A percentile compares a stretch with the other conserved stretches of the same genome.
Conservation (phyloP, 345 rosid genomes). For the Erysimum cheiranthoides region DNA sequence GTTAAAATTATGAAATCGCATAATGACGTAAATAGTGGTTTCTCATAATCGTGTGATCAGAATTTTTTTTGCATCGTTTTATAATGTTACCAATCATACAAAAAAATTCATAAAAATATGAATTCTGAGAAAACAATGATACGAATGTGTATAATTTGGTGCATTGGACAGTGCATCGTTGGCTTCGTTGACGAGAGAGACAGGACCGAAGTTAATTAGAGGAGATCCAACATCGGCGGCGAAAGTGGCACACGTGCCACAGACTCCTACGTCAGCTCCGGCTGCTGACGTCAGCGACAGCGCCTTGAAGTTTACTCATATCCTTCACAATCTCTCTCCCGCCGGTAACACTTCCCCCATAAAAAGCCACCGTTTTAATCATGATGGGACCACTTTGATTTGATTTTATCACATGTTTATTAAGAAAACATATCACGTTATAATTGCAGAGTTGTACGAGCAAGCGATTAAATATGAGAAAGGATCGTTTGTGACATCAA, state of each 20-base stretch:
- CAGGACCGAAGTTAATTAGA: constrained; percentile 83
- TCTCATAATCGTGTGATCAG: not conserved
- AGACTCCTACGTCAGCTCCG: constrained; percentile 51
- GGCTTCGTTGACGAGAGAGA: constrained; percentile 90
- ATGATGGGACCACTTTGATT: not conserved
- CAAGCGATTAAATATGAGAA: constrained; percentile 83
- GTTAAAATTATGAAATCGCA: too few relatives aligned
- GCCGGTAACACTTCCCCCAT: constrained; percentile 60
- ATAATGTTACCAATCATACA: not conserved
- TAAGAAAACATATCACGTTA: not conserved
- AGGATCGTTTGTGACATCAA: constrained; percentile 80
- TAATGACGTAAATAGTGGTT: too few relatives aligned
- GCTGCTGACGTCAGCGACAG: constrained; percentile 84
- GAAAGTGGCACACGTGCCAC: constrained; percentile 50
- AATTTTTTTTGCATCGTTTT: not conserved
- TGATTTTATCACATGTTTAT: not conserved
- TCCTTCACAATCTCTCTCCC: constrained; percentile 95
- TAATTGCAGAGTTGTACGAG: constrained; percentile 73
- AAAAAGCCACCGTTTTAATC: constrained; percentile 3
- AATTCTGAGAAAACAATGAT: not conserved
- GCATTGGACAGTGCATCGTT: constrained; percentile 75
- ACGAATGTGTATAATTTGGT: not conserved
- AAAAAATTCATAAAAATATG: not conserved
- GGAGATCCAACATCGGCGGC: constrained; percentile 80
- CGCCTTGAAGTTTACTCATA: constrained; percentile 84